Base-by-base conservation (phyloP, 345 rosid genomes). In the Lumnitzera racemosa region DNA sequence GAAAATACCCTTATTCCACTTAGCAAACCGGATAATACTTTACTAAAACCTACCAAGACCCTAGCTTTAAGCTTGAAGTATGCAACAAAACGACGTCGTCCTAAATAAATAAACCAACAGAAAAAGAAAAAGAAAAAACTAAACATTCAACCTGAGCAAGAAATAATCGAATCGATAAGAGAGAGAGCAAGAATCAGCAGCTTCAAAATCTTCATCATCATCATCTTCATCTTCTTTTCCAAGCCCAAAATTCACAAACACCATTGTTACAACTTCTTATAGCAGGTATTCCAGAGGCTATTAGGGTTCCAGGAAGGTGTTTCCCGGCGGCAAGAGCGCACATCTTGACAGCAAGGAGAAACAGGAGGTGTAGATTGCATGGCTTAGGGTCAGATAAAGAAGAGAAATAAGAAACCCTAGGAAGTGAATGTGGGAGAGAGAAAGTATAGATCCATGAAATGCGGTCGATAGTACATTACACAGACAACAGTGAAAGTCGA, bases 391-490 rank as follows among this genome's bases (percentile, higher is more conserved):
- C 16, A 25, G 1, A 49, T 20, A 1, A 4, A 51, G 46, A 24
- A 46, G 31, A 12, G 66, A 46, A 15, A 29, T 10, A 24, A 49
- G 20, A 76, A 88, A 81, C 81, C 96, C 90, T 81, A 80, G 64
- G 70, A 78, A 65, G 25, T 62, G 68, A 78, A 71, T 74, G 81
- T 31, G 52, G 58, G 56, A 58, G 54, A 65, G 50, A 53, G 48
- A 63, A 58, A 61, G 6, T 13, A 70, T 73, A 85, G 96, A 88
- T 88, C 90, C 86, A 78, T 64, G 68, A 78, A 83, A 81, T 66
- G 84, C 89, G 89, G 81, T 52, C 12, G 68, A 62, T 14, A 10
- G 36, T 1, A 43, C 9, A 52, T 16, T 50, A 12, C 61, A 15
- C 12, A 53, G 13, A 53, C 29, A 13, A 3, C 56, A 12, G 56